These are phyloP conservation scores for Echinochloa phyllopogon DNA, from an alignment of 176 grass and related monocot species.

Conservation along the genomic window DNA sequence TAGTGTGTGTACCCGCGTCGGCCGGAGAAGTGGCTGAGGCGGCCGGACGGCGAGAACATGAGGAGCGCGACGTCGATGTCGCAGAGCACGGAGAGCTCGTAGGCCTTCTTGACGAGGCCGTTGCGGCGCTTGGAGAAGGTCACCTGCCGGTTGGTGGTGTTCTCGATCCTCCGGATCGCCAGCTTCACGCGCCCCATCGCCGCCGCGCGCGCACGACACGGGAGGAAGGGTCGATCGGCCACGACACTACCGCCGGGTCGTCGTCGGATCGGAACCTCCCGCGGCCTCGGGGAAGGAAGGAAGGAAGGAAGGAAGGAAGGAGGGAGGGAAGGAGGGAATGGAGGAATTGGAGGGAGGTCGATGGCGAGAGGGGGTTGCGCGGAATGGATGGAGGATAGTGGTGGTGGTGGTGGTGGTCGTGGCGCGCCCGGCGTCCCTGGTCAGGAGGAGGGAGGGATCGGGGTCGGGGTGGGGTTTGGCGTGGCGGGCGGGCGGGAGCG, in stretches of 20 bases:
- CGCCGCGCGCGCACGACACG: too few species aligned
- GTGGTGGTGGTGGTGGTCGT: too few species aligned
- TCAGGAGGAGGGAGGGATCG: not conserved
- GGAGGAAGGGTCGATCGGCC: too few species aligned
- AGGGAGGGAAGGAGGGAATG: too few species aligned
- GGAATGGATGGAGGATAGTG: too few species aligned
- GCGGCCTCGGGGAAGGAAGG: too few species aligned
- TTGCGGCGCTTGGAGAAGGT: constrained; percentile 88
- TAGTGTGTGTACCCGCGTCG: constrained; percentile 13
- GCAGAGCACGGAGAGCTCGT: constrained; percentile 78
- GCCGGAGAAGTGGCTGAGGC: constrained; percentile 68
- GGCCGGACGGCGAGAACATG: constrained; percentile 76
- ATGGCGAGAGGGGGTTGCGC: too few species aligned
- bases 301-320: too few species aligned
- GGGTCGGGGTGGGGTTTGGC: too few species aligned
- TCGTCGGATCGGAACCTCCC: too few species aligned
- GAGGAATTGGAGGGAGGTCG: too few species aligned
- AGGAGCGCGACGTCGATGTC: constrained; percentile 82
- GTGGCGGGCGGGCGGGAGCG: constrained; percentile 26
- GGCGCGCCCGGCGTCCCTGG: not conserved
- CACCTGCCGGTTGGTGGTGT: constrained; percentile 69
- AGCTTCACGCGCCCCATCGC: constrained; percentile 77
- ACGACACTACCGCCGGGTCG: too few species aligned
- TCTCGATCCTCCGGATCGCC: constrained; percentile 66
- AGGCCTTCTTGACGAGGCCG: constrained; percentile 84